Conservation (phyloP, 345 rosid species). For the Sisymbrium irio region DNA sequence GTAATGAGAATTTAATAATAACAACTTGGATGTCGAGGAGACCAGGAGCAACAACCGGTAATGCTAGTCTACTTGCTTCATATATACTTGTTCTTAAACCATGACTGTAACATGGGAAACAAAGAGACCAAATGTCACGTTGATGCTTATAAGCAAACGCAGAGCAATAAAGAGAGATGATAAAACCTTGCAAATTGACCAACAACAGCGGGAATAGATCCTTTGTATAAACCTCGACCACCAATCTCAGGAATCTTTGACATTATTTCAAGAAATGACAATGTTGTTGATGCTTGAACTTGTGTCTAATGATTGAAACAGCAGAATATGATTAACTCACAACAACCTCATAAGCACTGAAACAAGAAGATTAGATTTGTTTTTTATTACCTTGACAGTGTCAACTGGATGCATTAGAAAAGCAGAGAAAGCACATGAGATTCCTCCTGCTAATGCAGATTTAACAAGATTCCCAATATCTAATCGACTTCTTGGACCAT, state of each 20-base stretch:
- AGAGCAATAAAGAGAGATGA: not conserved
- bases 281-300: slow-evolving; percentile 83
- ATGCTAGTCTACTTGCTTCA: slow-evolving; percentile 75
- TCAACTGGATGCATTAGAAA: slow-evolving; percentile 86
- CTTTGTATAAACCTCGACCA: slow-evolving; percentile 73
- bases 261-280: slow-evolving; percentile 67
- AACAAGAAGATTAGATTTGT: not conserved
- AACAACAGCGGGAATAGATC: slow-evolving; percentile 86
- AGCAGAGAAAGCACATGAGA: slow-evolving; percentile 84
- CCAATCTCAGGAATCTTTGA: slow-evolving; percentile 89
- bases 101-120: slow-evolving; percentile 46
- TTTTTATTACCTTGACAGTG: slow-evolving; percentile 60
- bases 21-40: slow-evolving; percentile 92
- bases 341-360: not conserved
- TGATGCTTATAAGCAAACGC: not conserved
- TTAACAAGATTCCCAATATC: slow-evolving; percentile 74
- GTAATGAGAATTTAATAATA: slow-evolving; percentile 18
- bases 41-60: slow-evolving; percentile 72
- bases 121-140: not conserved
- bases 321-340: not conserved
- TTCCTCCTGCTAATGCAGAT: slow-evolving; percentile 96
- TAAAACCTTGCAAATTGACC: slow-evolving; percentile 93
- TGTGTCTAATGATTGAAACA: slow-evolving; percentile 55
- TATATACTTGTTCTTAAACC: slow-evolving; percentile 88
- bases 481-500: slow-evolving; percentile 60